phyloP scores from a whole-genome alignment of 192 early-diverging fungal species.

The Entomortierella beljakovae region DNA sequence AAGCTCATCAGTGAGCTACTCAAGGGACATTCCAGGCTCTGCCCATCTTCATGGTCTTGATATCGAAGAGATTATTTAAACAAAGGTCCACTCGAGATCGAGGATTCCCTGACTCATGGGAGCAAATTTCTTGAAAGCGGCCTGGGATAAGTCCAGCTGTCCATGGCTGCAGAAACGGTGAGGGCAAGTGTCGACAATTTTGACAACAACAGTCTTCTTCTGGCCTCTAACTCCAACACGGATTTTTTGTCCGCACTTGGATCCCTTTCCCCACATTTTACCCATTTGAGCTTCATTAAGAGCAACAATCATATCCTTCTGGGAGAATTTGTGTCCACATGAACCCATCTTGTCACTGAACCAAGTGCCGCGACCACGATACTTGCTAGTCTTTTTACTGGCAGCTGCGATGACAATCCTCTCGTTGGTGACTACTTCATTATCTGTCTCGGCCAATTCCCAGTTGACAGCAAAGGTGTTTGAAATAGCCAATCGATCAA shows the following conservation, averaged over 20 bases:
- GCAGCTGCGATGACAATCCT: neutral
- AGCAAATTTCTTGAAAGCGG: constrained; percentile 40
- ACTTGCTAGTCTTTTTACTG: neutral
- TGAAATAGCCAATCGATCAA: constrained; percentile 8
- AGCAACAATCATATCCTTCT: constrained; percentile 45
- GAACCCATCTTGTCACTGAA: constrained; percentile 46
- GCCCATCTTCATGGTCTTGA: neutral
- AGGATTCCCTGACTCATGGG: constrained; percentile 33
- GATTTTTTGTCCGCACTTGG: constrained; percentile 38
- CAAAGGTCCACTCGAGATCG: constrained; percentile 41
- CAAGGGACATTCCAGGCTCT: neutral
- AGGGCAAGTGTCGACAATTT: constrained; percentile 45
- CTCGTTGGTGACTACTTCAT: neutral
- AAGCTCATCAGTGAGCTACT: neutral
- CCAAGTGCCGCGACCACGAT: constrained; percentile 46
- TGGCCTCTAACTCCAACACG: constrained; percentile 36
- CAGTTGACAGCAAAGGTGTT: constrained; percentile 20
- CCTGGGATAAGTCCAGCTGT: constrained; percentile 34
- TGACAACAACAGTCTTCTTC: constrained; percentile 21
- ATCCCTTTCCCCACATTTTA: constrained; percentile 24
- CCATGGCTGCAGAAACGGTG: constrained; percentile 38
- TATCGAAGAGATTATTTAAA: constrained; percentile 17
- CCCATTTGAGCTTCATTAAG: constrained; percentile 50
- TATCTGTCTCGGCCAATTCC: constrained; percentile 10
- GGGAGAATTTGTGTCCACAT: constrained; percentile 39